Conservation (phyloP, 495 filamentous ascomycete genomes). For the Achaetomiella virescens region DNA sequence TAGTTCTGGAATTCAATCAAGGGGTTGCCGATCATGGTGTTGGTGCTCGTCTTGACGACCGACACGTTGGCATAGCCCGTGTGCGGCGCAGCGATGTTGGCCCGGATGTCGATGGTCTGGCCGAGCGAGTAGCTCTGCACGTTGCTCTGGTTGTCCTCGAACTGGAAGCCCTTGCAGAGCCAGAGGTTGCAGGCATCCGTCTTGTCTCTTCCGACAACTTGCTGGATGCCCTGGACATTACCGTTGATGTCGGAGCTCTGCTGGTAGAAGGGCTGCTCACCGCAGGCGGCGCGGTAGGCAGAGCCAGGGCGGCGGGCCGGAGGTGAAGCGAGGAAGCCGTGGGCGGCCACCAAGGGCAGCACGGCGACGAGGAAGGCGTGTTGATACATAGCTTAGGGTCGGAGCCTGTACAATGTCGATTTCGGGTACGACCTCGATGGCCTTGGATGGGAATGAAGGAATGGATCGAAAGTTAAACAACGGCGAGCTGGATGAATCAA, state of each 20-base stretch:
- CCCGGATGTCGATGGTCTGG: constrained; percentile 49
- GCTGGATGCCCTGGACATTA: constrained; percentile 4
- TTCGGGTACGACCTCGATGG: not conserved
- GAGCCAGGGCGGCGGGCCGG: not conserved
- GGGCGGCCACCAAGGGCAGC: not conserved
- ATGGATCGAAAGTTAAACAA: not conserved
- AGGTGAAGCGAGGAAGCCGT: constrained; percentile 2
- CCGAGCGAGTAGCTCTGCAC: constrained; percentile 54
- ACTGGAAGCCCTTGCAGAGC: constrained; percentile 64
- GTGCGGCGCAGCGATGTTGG: constrained; percentile 50
- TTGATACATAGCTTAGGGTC: not conserved
- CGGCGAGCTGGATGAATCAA: not conserved
- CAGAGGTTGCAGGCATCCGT: constrained; percentile 17
- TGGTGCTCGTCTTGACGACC: constrained; percentile 54
- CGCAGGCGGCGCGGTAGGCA: not conserved
- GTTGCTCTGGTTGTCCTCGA: constrained; percentile 58
- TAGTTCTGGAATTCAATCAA: constrained; percentile 50
- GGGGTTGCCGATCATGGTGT: constrained; percentile 47
- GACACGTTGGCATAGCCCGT: constrained; percentile 63
- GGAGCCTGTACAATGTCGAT: not conserved
- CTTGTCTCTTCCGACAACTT: constrained; percentile 1
- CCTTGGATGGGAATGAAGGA: not conserved
- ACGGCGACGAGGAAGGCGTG: not conserved
- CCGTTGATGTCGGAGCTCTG: constrained; percentile 5
- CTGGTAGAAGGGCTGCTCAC: constrained; percentile 1